These are phyloP conservation scores for Picea engelmannii DNA, from an alignment of 83 land plant genomes.

Conservation along the genomic window DNA sequence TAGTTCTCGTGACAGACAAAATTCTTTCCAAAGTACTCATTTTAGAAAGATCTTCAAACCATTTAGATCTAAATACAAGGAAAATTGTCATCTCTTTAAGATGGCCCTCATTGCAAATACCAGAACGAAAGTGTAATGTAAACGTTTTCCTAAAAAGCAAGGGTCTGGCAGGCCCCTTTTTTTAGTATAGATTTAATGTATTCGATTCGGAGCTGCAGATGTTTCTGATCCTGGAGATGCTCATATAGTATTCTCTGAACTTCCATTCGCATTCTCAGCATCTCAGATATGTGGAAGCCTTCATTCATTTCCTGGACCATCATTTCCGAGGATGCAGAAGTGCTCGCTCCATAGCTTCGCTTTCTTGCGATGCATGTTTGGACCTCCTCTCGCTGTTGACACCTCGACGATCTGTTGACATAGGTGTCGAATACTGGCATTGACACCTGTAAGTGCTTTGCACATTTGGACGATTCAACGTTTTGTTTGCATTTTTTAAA, in stretches of 20 bases:
- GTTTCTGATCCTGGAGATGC: constrained; percentile 46
- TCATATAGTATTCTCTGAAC: constrained; percentile 76
- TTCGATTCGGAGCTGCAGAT: no score
- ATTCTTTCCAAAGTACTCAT: constrained; percentile 86
- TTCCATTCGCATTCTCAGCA: constrained; percentile 75
- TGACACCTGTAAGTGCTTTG: no score
- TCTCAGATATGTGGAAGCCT: constrained; percentile 45
- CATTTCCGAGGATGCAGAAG: constrained; percentile 44
- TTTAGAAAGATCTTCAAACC: constrained; percentile 74
- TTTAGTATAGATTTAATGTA: no score
- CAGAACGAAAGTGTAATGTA: constrained; percentile 64
- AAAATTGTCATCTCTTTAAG: constrained; percentile 68
- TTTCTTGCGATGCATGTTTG: no score
- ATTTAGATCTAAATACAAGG: constrained; percentile 69
- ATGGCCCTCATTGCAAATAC: constrained; percentile 63
- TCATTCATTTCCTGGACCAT: constrained; percentile 56
- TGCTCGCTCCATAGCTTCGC: not conserved
- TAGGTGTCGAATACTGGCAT: no score
- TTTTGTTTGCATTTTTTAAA: no score
- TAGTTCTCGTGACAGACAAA: constrained; percentile 88
- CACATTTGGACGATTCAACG: no score
- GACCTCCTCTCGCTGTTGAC: no score
- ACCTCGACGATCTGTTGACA: no score
- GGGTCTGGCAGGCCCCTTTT: no score
- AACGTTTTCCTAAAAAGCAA: constrained; percentile 37